Evolutionary conservation across 2,329 filamentous ascomycete genomes (phyloP), one percentile per base, ranked within the genome.

Genomic region (Raffaelea ambrosiae): DNA sequence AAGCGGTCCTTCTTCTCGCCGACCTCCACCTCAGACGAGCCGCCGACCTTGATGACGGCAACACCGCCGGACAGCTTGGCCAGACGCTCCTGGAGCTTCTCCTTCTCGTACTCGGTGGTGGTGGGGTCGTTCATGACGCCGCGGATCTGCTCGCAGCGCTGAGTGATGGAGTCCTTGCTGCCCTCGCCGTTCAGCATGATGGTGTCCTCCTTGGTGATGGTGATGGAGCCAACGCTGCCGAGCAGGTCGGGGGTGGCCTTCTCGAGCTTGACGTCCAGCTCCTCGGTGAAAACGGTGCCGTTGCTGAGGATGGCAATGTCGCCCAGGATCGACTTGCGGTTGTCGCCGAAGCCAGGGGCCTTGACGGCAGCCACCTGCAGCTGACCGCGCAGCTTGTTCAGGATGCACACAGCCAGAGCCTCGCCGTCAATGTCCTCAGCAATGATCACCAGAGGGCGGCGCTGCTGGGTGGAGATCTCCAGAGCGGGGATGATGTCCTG

Each of bases 1-100:
- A 97, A 95, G 67, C 93, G 88, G 70, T 98, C 93, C 83, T 98
- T 98, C 88, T 98, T 98, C 83, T 98, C 93, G 58, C 90, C 86
- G 49, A 98, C 93, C 79, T 98, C 93, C 56, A 98, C 91, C 74
- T 98, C 93, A 55, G 91, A 97, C 55, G 90, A 81, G 68, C 93
- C 93, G 61, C 93, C 93, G 55, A 98, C 93, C 81, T 95, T 96
- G 80, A 98, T 97, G 71, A 98, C 93, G 60, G 93, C 93, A 61
- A 98, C 93, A 79, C 93, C 93, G 56, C 93, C 93, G 58, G 93
- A 97, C 58, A 98, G 87, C 84, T 98, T 98, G 60, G 93, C 93
- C 53, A 98, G 87, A 74, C 93, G 93, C 79, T 98, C 93, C 76
- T 97, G 93, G 57, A 98, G 88, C 83, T 98, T 98, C 86, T 98